Evolutionary conservation across 2,329 filamentous ascomycete species (phyloP), one percentile per base, ranked within the genome.

Genomic region (Penicillium sclerotiorum): DNA sequence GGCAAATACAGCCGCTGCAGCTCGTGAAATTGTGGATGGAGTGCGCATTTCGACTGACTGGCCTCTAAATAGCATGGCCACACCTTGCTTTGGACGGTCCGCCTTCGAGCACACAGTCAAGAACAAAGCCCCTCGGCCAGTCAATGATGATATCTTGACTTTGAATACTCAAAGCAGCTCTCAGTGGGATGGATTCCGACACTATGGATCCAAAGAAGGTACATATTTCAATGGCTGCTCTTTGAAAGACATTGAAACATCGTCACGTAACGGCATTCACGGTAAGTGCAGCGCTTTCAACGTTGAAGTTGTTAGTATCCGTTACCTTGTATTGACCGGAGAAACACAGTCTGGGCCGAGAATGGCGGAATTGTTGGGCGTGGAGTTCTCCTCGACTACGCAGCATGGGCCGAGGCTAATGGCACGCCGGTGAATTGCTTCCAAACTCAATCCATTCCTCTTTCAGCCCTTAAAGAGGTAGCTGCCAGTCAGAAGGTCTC

Each of bases 31-130:
- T 53, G 68, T 70, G 12, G 58, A 63, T 3, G 66, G 65, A 1
- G 53, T 67, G 13, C 61, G 64, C 4, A 72, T 86, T 44, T 83
- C 80, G 1, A 75, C 86, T 17, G 83, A 87, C 68, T 83, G 82
- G 75, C 75, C 81, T 0, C 73, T 87, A 5, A 74, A 82, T 66
- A 77, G 82, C 63, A 65, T 75, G 25, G 67, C 77, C 38, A 63
- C 76, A 8, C 74, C 80, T 15, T 80, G 83, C 63, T 84, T 86
- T 65, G 72, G 75, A 49, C 76, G 84, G 13, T 75, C 79, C 51
- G 66, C 73, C 3, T 83, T 87, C 60, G 72, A 81, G 51, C 77
- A 82, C 57, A 64, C 80, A 13, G 64, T 84, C 21, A 73, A 78
- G 49, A 71, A 76, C 37, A 83, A 82, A 65, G 64, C 72, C 2